Base-by-base conservation (phyloP, 805 yeast genomes). In the Lipomyces yamadae region DNA sequence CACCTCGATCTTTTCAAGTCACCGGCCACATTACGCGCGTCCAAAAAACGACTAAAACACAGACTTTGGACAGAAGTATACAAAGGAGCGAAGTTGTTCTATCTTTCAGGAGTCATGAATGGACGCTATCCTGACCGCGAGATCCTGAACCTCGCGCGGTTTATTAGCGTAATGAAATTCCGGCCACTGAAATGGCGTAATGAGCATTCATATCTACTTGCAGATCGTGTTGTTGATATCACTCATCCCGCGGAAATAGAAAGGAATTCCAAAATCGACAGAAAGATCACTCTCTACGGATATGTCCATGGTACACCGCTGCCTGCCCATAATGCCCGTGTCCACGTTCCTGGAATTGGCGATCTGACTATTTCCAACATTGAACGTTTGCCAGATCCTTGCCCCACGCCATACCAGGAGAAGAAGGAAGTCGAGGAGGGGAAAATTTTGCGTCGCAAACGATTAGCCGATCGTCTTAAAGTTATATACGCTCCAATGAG, bases 141-240 rank as follows among this genome's bases (percentile, higher is more conserved):
- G 77, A 90, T 95, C 68, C 81, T 95, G 68, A 95, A 95, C 75
- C 83, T 95, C 74, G 89, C 96, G 2, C 83, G 99, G 72, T 95
- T 96, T 76, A 90, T 95, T 63, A 88, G 96, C 4, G 98, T 94
- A 57, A 94, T 96, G 98, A 95, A 96, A 78, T 96, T 96, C 79
- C 86, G 99, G 75, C 99, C 99, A n/a, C 82, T 96, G 73, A 95
- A 95, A 78, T 95, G 99, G 99, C 87, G 99, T 81, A 95, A 94
- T 77, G 98, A 95, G 81, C 99, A 95, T 81, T 97, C 98, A 3
- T 95, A 95, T 76, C 77, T 95, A 73, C 81, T 95, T 67, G 92
- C 94, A 15, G 99, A 95, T 76, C 85, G 99, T 76, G 82, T 94
- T 56, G 91, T 95, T 8, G 99, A 95, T 78, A 81, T 96, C 70